Conservation (phyloP, 352 stramenopile genomes). For the Globisporangium acanthophoron region DNA sequence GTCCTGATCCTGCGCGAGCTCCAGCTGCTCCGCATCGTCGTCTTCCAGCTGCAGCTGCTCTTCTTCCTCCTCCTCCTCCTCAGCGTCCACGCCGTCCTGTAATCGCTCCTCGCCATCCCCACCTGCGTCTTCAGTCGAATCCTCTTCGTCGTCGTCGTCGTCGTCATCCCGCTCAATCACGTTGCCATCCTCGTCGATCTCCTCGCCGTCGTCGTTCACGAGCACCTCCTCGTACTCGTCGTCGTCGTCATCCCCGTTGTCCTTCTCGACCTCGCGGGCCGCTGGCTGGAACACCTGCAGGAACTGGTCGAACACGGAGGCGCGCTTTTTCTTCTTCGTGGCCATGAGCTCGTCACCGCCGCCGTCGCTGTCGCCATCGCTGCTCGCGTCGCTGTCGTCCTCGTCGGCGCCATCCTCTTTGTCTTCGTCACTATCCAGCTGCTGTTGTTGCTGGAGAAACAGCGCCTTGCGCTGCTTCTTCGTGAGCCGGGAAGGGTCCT, state of each 20-base stretch:
- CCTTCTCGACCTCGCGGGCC: background rate
- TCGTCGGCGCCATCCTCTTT: background rate
- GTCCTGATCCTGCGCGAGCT: conserved; percentile 27
- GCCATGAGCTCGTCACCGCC: conserved; percentile 17
- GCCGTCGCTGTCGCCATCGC: background rate
- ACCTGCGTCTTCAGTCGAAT: conserved; percentile 7
- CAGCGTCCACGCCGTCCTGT: conserved; percentile 18
- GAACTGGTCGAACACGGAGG: conserved; percentile 69
- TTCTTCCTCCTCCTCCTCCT: conserved; percentile 8
- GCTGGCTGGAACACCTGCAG: conserved; percentile 54
- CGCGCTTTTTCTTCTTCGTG: conserved; percentile 15
- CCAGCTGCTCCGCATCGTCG: conserved; percentile 19
- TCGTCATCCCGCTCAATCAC: conserved; percentile 16
- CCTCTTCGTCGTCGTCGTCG: conserved; percentile 9
- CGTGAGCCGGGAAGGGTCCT: conserved; percentile 1
- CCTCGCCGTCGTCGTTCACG: conserved; percentile 33
- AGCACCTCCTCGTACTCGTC: conserved; percentile 38
- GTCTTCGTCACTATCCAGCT: background rate
- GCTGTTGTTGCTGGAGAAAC: background rate
- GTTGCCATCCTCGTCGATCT: conserved; percentile 36
- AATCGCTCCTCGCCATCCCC: conserved; percentile 16
- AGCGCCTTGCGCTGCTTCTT: conserved; percentile 11
- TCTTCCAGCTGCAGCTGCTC: conserved; percentile 9
- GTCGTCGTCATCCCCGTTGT: conserved; percentile 26
- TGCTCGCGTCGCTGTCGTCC: conserved; percentile 10